These are phyloP conservation scores for Gloeostereum incarnatum DNA, from an alignment of 768 basidiomycete species.

Conservation along the genomic window DNA sequence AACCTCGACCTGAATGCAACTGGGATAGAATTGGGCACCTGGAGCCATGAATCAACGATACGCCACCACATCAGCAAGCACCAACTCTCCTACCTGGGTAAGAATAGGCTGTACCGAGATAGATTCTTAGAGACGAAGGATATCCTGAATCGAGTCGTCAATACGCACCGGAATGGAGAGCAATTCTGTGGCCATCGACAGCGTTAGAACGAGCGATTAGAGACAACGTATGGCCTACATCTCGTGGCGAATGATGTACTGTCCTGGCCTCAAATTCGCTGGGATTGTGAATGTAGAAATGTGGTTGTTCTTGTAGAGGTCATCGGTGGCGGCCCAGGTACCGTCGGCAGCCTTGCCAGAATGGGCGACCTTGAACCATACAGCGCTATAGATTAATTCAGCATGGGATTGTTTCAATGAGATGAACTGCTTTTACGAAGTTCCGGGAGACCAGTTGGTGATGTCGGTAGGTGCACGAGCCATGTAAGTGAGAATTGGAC, in stretches of 20 bases:
- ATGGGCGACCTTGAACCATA: constrained; percentile 45
- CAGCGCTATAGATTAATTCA: constrained; percentile 19
- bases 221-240: constrained; percentile 18
- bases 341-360: constrained; percentile 33
- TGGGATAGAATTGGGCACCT: constrained; percentile 34
- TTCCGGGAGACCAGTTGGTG: constrained; percentile 32
- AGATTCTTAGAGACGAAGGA: not conserved
- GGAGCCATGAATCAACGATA: too few relatives aligned
- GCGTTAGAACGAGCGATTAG: not conserved
- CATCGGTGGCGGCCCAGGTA: constrained; percentile 32
- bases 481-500: constrained; percentile 38
- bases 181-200: constrained; percentile 19
- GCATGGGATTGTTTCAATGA: not conserved
- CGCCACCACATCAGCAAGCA: too few relatives aligned
- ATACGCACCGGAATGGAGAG: constrained; percentile 23
- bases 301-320: constrained; percentile 21
- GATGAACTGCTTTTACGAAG: constrained; percentile 16
- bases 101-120: constrained; percentile 18
- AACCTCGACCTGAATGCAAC: constrained; percentile 35
- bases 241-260: constrained; percentile 41
- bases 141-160: not conserved
- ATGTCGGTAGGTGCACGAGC: constrained; percentile 34
- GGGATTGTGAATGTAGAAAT: constrained; percentile 39
- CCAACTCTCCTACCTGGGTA: too few relatives aligned
- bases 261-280: constrained; percentile 31